Percentiles rank a stretch among this genome's conserved stretches.
Conservation (phyloP, 305 asterid genomes). For the Solanum hybrid region DNA sequence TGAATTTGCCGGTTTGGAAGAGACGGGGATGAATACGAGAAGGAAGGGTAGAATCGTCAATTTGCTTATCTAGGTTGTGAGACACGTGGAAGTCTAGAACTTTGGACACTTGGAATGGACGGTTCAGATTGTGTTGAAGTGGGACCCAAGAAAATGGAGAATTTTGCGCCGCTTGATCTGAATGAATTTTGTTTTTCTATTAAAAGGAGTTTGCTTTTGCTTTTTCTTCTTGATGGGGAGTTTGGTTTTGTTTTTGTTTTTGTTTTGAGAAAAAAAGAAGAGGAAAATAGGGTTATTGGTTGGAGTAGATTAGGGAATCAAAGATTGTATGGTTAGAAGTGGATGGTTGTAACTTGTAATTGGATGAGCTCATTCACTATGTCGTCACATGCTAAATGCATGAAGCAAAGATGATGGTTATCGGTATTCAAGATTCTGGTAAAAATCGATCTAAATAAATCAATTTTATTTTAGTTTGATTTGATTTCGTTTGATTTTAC, state of each 20-base stretch:
- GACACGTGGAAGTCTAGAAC: conserved; percentile 42
- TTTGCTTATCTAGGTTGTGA: not conserved
- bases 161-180: not conserved
- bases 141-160: not conserved
- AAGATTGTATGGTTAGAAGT: not conserved
- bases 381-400: not conserved
- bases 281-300: not conserved
- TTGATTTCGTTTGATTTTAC: not conserved
- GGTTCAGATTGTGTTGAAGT: not conserved
- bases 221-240: not conserved
- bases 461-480: too few species aligned
- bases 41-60: conserved; percentile 43
- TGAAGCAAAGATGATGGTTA: not conserved
- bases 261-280: not conserved
- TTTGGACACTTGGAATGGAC: conserved; percentile 20
- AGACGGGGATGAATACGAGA: conserved; percentile 63
- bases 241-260: not conserved
- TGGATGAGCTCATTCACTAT: not conserved
- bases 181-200: not conserved
- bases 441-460: too few species aligned
- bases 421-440: too few species aligned
- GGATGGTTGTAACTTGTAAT: not conserved
- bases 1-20: conserved; percentile 38
- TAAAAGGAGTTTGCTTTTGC: not conserved
- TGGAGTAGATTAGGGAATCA: not conserved